These are phyloP conservation scores for Pharnaceum exiguum DNA, from an alignment of 148 eudicot species.

Conservation along the genomic window DNA sequence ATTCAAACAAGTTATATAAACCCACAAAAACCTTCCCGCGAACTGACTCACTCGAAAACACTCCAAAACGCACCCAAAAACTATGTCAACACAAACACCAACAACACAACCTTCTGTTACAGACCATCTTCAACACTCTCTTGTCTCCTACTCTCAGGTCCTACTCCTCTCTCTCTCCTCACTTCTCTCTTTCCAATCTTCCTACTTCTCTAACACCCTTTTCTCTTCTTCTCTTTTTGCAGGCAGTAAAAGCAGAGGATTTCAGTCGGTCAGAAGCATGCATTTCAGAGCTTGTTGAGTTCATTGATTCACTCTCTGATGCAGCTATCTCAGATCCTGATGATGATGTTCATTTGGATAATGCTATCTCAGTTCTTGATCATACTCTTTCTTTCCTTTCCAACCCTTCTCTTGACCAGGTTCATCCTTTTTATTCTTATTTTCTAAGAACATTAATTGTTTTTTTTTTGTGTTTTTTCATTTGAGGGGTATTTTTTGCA, in stretches of 20 bases:
- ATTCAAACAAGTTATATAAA: background rate
- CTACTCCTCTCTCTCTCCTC: conserved; percentile 3
- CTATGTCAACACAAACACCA: conserved; percentile 14
- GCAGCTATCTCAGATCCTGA: conserved; percentile 25
- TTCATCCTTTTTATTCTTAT: background rate
- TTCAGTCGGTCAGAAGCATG: conserved; percentile 29
- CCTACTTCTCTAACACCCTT: background rate
- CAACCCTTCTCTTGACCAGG: conserved; percentile 58
- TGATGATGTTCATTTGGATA: conserved; percentile 19
- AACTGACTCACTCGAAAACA: conserved; percentile 3
- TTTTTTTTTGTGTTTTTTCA: background rate
- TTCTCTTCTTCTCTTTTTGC: background rate
- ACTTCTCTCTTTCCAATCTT: background rate
- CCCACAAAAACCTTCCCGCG: conserved; percentile 24
- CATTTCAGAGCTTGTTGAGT: conserved; percentile 34
- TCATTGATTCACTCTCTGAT: conserved; percentile 41
- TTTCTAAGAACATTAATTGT: background rate
- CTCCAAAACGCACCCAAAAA: background rate
- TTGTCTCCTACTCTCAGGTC: conserved; percentile 39
- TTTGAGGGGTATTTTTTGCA: background rate
- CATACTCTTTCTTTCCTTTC: conserved; percentile 36
- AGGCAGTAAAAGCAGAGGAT: conserved; percentile 44
- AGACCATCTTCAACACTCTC: conserved; percentile 26
- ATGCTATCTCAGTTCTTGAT: conserved; percentile 33
- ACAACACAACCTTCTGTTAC: background rate